phyloP scores from a whole-genome alignment of 202 grass and related monocot genomes.

The Eragrostis tef region DNA sequence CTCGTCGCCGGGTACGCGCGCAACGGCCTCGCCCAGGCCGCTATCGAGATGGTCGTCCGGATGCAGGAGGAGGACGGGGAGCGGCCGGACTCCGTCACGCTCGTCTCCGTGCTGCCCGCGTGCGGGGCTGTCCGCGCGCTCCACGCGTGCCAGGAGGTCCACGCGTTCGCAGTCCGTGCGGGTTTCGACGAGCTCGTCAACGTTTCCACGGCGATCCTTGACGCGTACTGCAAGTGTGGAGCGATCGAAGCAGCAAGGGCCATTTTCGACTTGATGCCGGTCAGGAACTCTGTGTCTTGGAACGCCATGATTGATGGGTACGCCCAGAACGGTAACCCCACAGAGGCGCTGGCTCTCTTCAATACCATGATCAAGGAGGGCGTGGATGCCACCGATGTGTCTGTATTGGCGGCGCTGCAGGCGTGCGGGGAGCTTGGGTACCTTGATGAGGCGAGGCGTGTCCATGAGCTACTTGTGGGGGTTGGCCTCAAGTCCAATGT shows the following conservation, averaged over 20 bases:
- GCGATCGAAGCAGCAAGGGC: slow-evolving; percentile 32
- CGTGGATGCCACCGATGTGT: slow-evolving; percentile 56
- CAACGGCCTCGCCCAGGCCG: slow-evolving; percentile 49
- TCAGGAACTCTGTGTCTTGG: slow-evolving; percentile 72
- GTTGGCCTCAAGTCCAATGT: slow-evolving; percentile 50
- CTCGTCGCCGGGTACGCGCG: slow-evolving; percentile 65
- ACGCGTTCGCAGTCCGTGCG: slow-evolving; percentile 60
- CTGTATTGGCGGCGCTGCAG: slow-evolving; percentile 60
- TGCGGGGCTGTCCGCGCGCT: slow-evolving; percentile 48
- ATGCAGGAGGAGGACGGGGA: slow-evolving; percentile 54
- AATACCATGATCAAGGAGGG: slow-evolving; percentile 60
- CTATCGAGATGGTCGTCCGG: slow-evolving; percentile 54
- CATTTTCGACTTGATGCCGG: slow-evolving; percentile 62
- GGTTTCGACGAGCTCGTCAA: slow-evolving; percentile 61
- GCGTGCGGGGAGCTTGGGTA: slow-evolving; percentile 67
- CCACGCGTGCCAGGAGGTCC: slow-evolving; percentile 47
- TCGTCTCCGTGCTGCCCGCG: slow-evolving; percentile 67
- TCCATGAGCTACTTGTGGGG: slow-evolving; percentile 57
- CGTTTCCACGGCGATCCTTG: slow-evolving; percentile 69
- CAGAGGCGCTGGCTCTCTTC: slow-evolving; percentile 62
- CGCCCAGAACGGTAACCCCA: slow-evolving; percentile 56
- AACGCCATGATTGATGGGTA: slow-evolving; percentile 82
- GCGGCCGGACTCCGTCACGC: slow-evolving; percentile 57
- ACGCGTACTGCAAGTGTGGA: slow-evolving; percentile 72
- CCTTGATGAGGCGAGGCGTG: slow-evolving; percentile 57